Base-by-base conservation (phyloP, 768 basidiomycete genomes). In the Boletus vinaceobasis region DNA sequence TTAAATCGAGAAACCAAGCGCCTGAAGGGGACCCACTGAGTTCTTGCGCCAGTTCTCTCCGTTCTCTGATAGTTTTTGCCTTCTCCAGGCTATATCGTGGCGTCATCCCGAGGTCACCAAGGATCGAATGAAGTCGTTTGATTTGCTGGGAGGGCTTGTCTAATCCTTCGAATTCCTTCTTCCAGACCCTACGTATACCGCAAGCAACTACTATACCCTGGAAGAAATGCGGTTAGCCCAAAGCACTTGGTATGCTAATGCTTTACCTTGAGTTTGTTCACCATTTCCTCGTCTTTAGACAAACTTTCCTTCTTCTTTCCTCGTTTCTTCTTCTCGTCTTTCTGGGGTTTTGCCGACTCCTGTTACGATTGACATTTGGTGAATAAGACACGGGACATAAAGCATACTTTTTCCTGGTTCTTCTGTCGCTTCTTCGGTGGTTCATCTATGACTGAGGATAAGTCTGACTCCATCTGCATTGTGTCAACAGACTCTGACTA, bases 71-170 rank as follows among this genome's bases (percentile, higher is more conserved):
- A 4, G 75, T 73, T 61, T 82, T 89, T 5, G 93, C 93, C 71
- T 94, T 87, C 50, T 90, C 91, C 63, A 91, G 62, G 56, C 83
- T 93, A 64, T 85, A 74, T 23, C 86, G 80, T 1, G 89, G 88
- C 0, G 75, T 81, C 90, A 94, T 95, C 1, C 92, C 92, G 31
- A 93, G 76, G 5, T 85, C 87, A 26, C 74, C 64, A 8, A 93
- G 75, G 13, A 88, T 85, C 53, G 79, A 74, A 52, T 80, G 83
- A 33, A 93, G 75, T 38, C 80, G 83, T 48, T 73, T 72, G 32
- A 91, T 85, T 62, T 92, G 88, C 45, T 84, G 79, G 2, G 75
- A 76, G 0, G 85, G 76, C 9, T 73, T 75, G 40, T 81, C 78
- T 37, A 83, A 64, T 52, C 76, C 85, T 60, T 82, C 71, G 60